Evolutionary conservation across 163 green algal genomes (phyloP).

Genomic region (Chlamydomonas reinhardtii): DNA sequence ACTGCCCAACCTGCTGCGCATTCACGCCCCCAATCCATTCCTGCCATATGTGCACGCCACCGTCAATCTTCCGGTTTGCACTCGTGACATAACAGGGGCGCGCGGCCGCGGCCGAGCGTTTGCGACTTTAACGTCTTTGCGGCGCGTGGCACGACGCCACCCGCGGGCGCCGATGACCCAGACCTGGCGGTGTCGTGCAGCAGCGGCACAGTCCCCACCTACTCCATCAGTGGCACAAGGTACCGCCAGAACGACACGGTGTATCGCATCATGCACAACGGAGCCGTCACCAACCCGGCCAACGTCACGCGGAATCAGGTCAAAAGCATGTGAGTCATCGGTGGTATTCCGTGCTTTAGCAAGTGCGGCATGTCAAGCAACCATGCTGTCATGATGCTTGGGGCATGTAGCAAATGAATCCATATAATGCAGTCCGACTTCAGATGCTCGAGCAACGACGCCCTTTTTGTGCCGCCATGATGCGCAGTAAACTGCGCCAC

Average conservation of each 20-base stretch:
- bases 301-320: background rate
- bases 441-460: no score
- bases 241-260: constrained; percentile 17
- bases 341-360: no score
- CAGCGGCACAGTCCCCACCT: background rate
- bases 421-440: no score
- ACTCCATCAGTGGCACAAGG: background rate
- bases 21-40: no score
- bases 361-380: no score
- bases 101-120: background rate
- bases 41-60: background rate
- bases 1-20: no score
- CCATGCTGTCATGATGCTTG: no score
- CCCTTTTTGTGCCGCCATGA: background rate
- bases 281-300: background rate
- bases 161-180: background rate
- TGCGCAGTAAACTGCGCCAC: constrained; percentile 26
- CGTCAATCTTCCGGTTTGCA: no score
- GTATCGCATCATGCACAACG: background rate
- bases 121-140: constrained; percentile 38
- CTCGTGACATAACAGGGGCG: background rate
- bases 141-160: background rate
- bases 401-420: no score
- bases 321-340: background rate
- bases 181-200: constrained; percentile 3